A percentile compares a stretch with the other conserved stretches of the same genome.
phyloP scores from a whole-genome alignment of 306 rosid species.

The Parietaria judaica region DNA sequence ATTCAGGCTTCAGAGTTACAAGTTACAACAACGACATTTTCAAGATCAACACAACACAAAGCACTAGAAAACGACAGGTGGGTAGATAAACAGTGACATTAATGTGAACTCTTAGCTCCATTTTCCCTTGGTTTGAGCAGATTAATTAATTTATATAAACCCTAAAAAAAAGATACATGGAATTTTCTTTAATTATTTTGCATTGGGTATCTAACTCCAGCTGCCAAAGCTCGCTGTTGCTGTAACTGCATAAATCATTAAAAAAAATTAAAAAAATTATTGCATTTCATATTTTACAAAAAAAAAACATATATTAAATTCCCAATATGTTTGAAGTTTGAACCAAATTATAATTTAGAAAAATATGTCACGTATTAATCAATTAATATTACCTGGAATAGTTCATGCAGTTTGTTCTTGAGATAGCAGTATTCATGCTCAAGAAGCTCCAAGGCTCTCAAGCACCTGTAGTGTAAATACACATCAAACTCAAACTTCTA shows the following conservation, averaged over 20 bases:
- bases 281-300: background rate
- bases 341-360: background rate
- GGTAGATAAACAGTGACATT: constrained; percentile 1
- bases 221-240: constrained; percentile 78
- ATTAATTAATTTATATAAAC: too few relatives aligned
- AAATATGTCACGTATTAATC: background rate
- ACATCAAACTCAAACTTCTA: too few relatives aligned
- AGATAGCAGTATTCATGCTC: constrained; percentile 93
- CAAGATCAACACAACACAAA: background rate
- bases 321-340: background rate
- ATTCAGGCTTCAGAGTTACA: constrained; percentile 6
- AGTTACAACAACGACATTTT: background rate
- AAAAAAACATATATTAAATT: background rate
- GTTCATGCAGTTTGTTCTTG: constrained; percentile 81
- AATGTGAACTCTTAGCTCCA: background rate
- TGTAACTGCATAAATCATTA: constrained; percentile 39
- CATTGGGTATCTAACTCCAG: constrained; percentile 78
- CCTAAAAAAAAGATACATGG: background rate
- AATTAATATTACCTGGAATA: constrained; percentile 56
- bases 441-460: constrained; percentile 79
- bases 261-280: background rate
- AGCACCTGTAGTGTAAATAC: constrained; percentile 31
- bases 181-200: constrained; percentile 23
- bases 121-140: background rate
- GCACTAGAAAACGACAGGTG: background rate